Evolutionary conservation across 139 green algal genomes (phyloP), one percentile per base, ranked within the genome.

Genomic region (Pleodorina starrii): DNA sequence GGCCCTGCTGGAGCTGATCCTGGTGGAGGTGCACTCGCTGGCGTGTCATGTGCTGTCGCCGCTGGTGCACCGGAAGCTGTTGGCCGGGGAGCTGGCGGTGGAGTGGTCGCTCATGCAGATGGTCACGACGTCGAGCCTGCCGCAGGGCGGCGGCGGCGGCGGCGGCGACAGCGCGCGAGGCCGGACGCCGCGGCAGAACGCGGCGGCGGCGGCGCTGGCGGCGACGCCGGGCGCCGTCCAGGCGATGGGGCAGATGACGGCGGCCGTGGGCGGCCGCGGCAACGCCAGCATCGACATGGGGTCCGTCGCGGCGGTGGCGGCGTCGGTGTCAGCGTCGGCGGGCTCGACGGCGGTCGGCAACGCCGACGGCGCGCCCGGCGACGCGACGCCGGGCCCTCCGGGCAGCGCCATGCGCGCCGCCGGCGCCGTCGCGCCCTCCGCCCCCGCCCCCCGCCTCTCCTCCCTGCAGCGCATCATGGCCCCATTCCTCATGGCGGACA

Each of bases 401-500:
- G 57, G 57, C 57, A 48, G 38, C 40, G 60, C 43, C 79, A 60
- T 0, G 12, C 44, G n/a, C 29, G 12, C 17, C 60, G 42, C 59
- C 27, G n/a, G 42, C 12, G 40, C 29, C 14, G 10, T 60, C 17
- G 81, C 59, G 2, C 81, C 81, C 42, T 44, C 21, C 43, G 81
- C 42, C 27, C n/a, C 81, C 42, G 77, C 35, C 81, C 59, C 81
- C 27, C 81, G 81, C 36, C 59, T 87, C 42, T 87, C 81, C 16
- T 87, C 81, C 10, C 81, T 87, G 12, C 81, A 87, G 60, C 81
- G 81, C 42, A 87, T 87, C 60, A 87, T 87, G 81, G 42, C 42
- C 59, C 81, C 81, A 1, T 87, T 87, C 63, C 60, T 87, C 42
- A 87, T 87, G 81, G 81, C 81, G 36, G 81, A 87, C 60, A 87